Evolutionary conservation across 2,329 filamentous ascomycete genomes (phyloP).

Genomic region (Paraconiothyrium brasiliense): DNA sequence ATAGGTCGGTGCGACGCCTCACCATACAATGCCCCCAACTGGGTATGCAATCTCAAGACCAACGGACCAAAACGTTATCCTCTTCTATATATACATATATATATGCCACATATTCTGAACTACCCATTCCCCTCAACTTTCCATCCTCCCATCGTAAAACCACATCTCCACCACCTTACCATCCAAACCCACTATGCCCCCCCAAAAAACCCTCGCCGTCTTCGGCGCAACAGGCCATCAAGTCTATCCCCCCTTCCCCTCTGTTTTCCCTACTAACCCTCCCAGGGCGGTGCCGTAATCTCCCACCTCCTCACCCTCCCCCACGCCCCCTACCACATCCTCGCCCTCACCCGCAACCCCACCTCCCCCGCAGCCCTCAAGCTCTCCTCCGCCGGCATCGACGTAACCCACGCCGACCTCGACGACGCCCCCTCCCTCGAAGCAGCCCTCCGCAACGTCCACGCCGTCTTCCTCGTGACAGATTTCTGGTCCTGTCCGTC

Average conservation of each 20-base stretch:
- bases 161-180: neutral
- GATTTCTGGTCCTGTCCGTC: neutral
- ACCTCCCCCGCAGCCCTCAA: neutral
- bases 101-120: no score
- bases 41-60: no score
- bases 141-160: neutral
- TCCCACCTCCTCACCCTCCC: neutral
- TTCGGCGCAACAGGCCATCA: slow-evolving; percentile 6
- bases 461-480: slow-evolving; percentile 1
- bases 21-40: no score
- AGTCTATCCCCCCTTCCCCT: neutral
- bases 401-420: neutral
- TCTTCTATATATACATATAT: no score
- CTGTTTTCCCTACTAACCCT: neutral
- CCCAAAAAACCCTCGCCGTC: neutral
- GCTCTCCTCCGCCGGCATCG: neutral
- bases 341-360: neutral
- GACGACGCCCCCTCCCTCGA: neutral
- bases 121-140: neutral
- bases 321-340: neutral
- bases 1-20: neutral
- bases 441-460: neutral
- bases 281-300: neutral
- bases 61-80: no score
- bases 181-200: neutral